A percentile compares a stretch with the other conserved stretches of the same genome.
Evolutionary conservation across 2,329 filamentous ascomycete species (phyloP).

Genomic region (Epichloe baconii): DNA sequence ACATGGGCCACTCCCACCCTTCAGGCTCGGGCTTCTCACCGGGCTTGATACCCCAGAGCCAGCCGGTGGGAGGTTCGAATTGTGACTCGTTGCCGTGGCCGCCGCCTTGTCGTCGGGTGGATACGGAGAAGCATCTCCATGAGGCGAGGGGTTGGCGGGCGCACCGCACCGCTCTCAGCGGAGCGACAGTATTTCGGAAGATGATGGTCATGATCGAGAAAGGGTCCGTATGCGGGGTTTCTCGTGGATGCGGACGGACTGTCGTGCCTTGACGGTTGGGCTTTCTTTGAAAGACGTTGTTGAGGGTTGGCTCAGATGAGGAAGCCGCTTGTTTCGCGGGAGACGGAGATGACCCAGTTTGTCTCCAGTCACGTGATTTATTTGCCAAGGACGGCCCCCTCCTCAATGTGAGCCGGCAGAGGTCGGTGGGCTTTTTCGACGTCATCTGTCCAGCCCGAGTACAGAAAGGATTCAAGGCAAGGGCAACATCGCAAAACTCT

Average conservation of each 20-base stretch:
- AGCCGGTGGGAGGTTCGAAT: slow-evolving; percentile 82
- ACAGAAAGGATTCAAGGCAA: too few relatives aligned
- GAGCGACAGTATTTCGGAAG: slow-evolving; percentile 21
- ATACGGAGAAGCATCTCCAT: slow-evolving; percentile 30
- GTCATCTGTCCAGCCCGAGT: not conserved
- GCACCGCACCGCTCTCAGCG: slow-evolving; percentile 25
- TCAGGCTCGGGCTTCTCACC: slow-evolving; percentile 93
- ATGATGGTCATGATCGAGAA: slow-evolving; percentile 21
- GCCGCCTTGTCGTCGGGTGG: slow-evolving; percentile 27
- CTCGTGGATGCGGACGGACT: slow-evolving; percentile 11
- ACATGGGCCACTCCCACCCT: slow-evolving; percentile 85
- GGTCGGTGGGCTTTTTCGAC: not conserved
- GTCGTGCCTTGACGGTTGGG: slow-evolving; percentile 18
- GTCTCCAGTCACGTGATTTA: not conserved
- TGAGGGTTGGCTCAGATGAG: not conserved
- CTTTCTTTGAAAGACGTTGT: not conserved
- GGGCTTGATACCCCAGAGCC: slow-evolving; percentile 88
- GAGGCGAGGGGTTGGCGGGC: slow-evolving; percentile 18
- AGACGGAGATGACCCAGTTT: not conserved
- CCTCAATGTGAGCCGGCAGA: not conserved
- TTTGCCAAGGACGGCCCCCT: not conserved
- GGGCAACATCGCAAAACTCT: not conserved
- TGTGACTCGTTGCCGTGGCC: slow-evolving; percentile 49
- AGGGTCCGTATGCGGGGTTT: slow-evolving; percentile 3
- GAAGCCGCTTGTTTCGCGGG: not conserved